Percentiles rank a stretch among this genome's conserved stretches.
These are phyloP conservation scores for Wickerhamomyces rabaulensis DNA, from an alignment of 805 yeast species.

Conservation along the genomic window DNA sequence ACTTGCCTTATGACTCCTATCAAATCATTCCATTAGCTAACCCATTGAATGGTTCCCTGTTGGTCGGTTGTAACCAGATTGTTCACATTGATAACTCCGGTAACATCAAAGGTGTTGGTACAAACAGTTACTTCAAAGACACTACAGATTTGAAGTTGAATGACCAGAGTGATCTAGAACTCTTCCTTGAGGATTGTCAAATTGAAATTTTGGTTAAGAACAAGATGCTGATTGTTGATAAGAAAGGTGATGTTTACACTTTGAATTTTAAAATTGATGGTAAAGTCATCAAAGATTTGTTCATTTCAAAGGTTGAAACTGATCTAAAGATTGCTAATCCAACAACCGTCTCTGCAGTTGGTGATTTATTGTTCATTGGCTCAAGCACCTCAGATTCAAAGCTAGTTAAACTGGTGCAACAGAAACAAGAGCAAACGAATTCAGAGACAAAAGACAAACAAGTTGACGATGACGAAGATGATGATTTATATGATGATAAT, in stretches of 20 bases:
- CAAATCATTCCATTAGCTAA: conserved; percentile 55
- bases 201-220: conserved; percentile 29
- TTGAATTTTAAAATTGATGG: conserved; percentile 34
- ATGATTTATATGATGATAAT: conserved; percentile 25
- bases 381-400: conserved; percentile 55
- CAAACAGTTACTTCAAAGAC: conserved; percentile 47
- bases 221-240: conserved; percentile 33
- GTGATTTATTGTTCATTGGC: conserved; percentile 50
- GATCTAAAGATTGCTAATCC: conserved; percentile 5
- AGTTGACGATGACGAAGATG: conserved; percentile 39
- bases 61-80: conserved; percentile 71
- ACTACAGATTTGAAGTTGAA: conserved; percentile 34
- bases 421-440: not conserved
- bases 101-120: conserved; percentile 53
- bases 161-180: conserved; percentile 46
- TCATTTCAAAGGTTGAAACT: conserved; percentile 6
- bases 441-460: conserved; percentile 21
- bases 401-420: conserved; percentile 26
- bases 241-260: conserved; percentile 22
- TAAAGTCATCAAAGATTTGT: conserved; percentile 26
- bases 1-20: conserved; percentile 72
- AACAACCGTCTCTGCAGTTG: conserved; percentile 32
- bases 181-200: conserved; percentile 51
- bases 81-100: conserved; percentile 80
- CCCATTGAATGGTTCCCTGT: conserved; percentile 65